Evolutionary conservation across 192 early-diverging fungal genomes (phyloP).

Genomic region (Coemansia sp.): DNA sequence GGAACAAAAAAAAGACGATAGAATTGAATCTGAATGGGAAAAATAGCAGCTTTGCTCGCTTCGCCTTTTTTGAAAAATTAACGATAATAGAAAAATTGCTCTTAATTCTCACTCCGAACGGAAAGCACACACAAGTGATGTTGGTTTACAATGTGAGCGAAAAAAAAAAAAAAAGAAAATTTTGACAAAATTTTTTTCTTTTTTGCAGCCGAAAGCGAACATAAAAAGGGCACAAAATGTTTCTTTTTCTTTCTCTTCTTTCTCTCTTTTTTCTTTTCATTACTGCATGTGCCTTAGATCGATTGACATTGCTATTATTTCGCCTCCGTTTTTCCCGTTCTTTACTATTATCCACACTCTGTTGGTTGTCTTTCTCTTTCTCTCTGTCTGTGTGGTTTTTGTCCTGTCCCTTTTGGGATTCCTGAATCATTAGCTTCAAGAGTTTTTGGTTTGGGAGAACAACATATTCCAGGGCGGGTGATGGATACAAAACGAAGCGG

Average conservation of each 20-base stretch:
- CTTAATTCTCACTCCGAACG: too few relatives aligned
- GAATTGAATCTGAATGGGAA: too few relatives aligned
- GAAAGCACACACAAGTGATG: too few relatives aligned
- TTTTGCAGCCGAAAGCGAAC: not conserved
- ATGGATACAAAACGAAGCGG: too few relatives aligned
- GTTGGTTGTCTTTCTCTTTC: not conserved
- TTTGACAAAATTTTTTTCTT: conserved; percentile 11
- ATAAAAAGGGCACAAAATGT: not conserved
- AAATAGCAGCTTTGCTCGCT: too few relatives aligned
- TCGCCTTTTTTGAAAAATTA: too few relatives aligned
- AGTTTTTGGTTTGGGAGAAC: too few relatives aligned
- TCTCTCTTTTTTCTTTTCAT: conserved; percentile 17
- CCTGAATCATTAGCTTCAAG: not conserved
- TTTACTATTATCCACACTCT: not conserved
- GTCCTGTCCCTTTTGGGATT: not conserved
- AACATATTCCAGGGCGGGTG: too few relatives aligned
- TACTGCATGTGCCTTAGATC: conserved; percentile 54
- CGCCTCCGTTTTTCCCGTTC: not conserved
- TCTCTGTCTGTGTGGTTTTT: not conserved
- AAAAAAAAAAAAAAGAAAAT: too few relatives aligned
- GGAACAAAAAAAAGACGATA: too few relatives aligned
- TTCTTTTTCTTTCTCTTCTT: not conserved
- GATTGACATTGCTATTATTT: conserved; percentile 46
- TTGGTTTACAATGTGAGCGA: too few relatives aligned
- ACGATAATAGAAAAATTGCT: too few relatives aligned